A percentile compares a stretch with the other conserved stretches of the same genome.
phyloP scores from a whole-genome alignment of 78 protist genomes.

The Pigoraptor vietnamica region DNA sequence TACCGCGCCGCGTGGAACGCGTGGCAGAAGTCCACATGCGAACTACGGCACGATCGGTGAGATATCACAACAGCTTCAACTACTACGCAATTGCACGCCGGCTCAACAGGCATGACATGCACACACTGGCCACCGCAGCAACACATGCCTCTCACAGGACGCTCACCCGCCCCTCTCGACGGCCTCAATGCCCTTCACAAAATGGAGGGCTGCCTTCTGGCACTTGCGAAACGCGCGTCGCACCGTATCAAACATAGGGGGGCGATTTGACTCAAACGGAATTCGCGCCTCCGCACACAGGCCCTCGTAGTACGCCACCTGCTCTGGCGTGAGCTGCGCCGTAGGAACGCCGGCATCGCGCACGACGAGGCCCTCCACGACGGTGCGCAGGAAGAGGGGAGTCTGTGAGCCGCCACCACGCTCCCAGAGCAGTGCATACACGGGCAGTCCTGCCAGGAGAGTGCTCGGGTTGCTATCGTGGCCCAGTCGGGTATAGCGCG shows the following conservation, averaged over 20 bases:
- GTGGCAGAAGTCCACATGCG: background rate
- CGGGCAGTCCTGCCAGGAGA: background rate
- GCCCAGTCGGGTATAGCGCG: background rate
- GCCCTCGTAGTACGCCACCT: too few relatives aligned
- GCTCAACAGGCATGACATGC: too few relatives aligned
- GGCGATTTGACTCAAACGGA: background rate
- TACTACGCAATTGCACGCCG: too few relatives aligned
- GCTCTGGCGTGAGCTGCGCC: background rate
- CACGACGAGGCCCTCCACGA: background rate
- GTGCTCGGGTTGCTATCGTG: background rate
- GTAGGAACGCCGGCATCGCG: background rate
- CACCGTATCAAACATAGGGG: background rate
- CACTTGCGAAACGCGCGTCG: background rate
- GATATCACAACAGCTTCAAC: background rate
- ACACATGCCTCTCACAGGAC: too few relatives aligned
- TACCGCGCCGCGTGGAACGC: background rate
- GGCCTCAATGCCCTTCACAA: background rate
- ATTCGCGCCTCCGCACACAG: background rate
- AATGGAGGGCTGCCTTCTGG: background rate
- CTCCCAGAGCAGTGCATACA: too few relatives aligned
- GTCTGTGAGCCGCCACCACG: background rate
- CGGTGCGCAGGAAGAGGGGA: background rate
- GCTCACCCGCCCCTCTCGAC: background rate
- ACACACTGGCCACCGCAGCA: too few relatives aligned
- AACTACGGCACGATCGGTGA: background rate